Evolutionary conservation across 148 eudicot genomes (phyloP), one percentile per base, ranked within the genome.

Genomic region (Fagopyrum homotropicum): DNA sequence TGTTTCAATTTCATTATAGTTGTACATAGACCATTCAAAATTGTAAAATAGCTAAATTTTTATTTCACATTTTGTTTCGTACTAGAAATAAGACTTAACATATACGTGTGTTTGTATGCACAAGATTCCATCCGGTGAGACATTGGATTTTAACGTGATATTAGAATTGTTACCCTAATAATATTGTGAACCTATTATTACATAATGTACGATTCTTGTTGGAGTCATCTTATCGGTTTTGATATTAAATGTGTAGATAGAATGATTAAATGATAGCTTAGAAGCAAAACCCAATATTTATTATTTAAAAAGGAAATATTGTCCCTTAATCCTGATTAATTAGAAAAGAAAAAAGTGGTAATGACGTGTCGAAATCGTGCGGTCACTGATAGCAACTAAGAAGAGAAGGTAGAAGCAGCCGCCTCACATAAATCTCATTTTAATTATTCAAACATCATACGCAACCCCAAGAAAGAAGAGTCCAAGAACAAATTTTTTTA

Each of bases 401-500:
- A 16, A 15, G 0, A 61, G 16, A 49, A 12, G 43, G 26, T 22
- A 22, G 26, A 22, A 29, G 44, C 43, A 26, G 69, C 66, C 66
- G 66, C 40, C 35, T 59, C 5, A 61, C 44, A 61, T 61, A 64
- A 64, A 64, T 64, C 70, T 64, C 45, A 64, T 40, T 35, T 64
- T 64, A 64, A 64, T 40, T 1, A 14, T 35, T 64, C 70, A 64
- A 35, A 15, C 46, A 64, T 64, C 44, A 63, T 30, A 63, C 69
- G n/a, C 12, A 16, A 9, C 6, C 69, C 45, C 69, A 63, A 63
- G 47, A 66, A 35, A 66, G 71, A 66, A 66, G 46, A 40, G 46
- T 66, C 71, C 71, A 66, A 64, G 1, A 64, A 49, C 2, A 49
- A 7, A 7, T 49, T 49, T 49, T 48, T 4, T 4, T 3, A 48